Evolutionary conservation across 345 rosid species (phyloP), one percentile per base, ranked within the genome.

Genomic region (Gossypium sturtianum): DNA sequence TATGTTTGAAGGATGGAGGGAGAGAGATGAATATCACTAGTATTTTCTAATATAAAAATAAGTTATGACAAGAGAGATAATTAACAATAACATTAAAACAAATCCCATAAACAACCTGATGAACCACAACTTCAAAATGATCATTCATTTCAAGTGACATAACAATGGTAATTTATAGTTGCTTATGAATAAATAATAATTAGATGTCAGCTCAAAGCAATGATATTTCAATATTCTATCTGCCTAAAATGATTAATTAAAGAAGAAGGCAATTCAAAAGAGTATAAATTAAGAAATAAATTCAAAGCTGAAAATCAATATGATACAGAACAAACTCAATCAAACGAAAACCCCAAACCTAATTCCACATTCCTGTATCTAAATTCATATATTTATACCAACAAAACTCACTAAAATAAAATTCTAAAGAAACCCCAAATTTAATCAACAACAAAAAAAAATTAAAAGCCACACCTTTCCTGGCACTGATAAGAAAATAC

Each of bases 401-500:
- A 66, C 29, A 2, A 15, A 56, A 9, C 20, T 71, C 64, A 13
- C n/a, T 57, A 72, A 22, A 49, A 23, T 57, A 68, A 15, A 25
- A 56, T 22, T 23, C 44, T 41, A 52, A 19, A 11, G 10, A n/a
- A 23, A 20, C 22, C 57, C 57, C 20, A 52, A 29, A 29, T 29
- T 52, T 16, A 52, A 52, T 52, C 57, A 52, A 52, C 9, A 70
- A n/a, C n/a, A n/a, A n/a, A 69, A 11, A 49, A 60, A 56, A 47
- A 16, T 4, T 7, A 41, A 23, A n/a, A 52, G 17, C 25, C 77
- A 20, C 71, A 89, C 93, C 97, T 83, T 91, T 91, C 84, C 97
- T 91, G 64, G 97, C 97, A 82, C 92, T 89, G 54, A 91, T 86
- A 80, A 89, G 89, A 73, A 91, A 91, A 85, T 86, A 91, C 2